Percentiles rank a stretch among this genome's conserved stretches.
These are phyloP conservation scores for Zoysia japonica DNA, from an alignment of 176 grass and related monocot species.

Conservation along the genomic window DNA sequence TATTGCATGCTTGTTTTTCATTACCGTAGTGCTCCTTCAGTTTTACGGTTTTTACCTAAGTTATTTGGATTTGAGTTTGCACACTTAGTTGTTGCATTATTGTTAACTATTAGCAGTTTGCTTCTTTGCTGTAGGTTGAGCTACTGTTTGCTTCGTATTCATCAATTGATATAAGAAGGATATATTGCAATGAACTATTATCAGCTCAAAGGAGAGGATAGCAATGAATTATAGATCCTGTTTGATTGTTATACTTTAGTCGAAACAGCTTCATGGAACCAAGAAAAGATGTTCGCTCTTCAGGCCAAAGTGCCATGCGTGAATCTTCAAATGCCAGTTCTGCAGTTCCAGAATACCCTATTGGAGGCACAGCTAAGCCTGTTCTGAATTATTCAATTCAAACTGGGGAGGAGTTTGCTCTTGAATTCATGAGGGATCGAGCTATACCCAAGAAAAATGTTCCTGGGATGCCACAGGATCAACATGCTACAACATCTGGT, in stretches of 20 bases:
- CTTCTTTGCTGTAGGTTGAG: slow-evolving; percentile 41
- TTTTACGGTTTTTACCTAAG: background rate
- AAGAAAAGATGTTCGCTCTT: slow-evolving; percentile 47
- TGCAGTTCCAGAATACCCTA: slow-evolving; percentile 42
- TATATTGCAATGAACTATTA: slow-evolving; percentile 18
- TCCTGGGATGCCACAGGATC: slow-evolving; percentile 55
- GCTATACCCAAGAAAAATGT: slow-evolving; percentile 67
- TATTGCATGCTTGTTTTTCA: background rate
- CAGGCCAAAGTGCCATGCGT: slow-evolving; percentile 37
- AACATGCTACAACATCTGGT: slow-evolving; percentile 33
- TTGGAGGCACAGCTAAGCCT: slow-evolving; percentile 45
- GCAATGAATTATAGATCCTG: slow-evolving; percentile 8
- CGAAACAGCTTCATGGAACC: slow-evolving; percentile 47
- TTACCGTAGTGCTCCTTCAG: slow-evolving; percentile 13
- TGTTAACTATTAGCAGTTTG: slow-evolving; percentile 16
- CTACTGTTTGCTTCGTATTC: background rate
- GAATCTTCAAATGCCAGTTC: slow-evolving; percentile 45
- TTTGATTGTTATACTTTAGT: background rate
- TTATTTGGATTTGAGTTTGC: background rate
- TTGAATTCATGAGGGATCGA: slow-evolving; percentile 95
- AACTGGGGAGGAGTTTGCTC: slow-evolving; percentile 90
- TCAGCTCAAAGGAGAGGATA: background rate
- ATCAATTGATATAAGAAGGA: background rate
- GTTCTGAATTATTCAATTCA: slow-evolving; percentile 98
- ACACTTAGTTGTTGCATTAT: background rate